Conservation (phyloP, 225 moss, liverwort and hornwort species). For the Rhytidiadelphus loreus region DNA sequence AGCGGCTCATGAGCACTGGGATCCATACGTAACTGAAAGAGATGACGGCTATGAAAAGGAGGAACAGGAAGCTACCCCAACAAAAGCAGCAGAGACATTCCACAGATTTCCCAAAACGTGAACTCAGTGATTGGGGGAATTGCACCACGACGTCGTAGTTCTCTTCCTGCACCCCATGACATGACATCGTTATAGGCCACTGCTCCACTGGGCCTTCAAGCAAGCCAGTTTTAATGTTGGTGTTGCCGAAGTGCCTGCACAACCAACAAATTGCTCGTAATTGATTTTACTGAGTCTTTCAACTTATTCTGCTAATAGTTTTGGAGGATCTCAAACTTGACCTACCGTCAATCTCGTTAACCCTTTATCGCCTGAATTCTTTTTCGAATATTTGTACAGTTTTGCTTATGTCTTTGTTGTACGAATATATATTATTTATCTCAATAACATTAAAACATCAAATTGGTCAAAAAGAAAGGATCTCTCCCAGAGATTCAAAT, state of each 20-base stretch:
- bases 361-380: no score
- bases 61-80: not conserved
- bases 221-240: not conserved
- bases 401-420: not conserved
- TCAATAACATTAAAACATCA: not conserved
- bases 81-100: no score
- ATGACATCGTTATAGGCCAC: not conserved
- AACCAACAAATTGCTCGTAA: not conserved
- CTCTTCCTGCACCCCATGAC: not conserved
- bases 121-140: not conserved
- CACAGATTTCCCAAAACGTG: not conserved
- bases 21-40: not conserved
- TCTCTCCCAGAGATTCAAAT: not conserved
- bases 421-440: not conserved
- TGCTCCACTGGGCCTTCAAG: not conserved
- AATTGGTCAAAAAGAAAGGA: not conserved
- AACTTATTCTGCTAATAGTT: not conserved
- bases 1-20: not conserved
- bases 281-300: not conserved
- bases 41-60: not conserved
- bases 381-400: not conserved
- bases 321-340: not conserved
- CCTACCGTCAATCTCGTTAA: not conserved
- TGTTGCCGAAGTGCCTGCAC: not conserved
- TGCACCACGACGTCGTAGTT: not conserved